Conservation (phyloP, 257 asterid species). For the Nicotiana knightiana region DNA sequence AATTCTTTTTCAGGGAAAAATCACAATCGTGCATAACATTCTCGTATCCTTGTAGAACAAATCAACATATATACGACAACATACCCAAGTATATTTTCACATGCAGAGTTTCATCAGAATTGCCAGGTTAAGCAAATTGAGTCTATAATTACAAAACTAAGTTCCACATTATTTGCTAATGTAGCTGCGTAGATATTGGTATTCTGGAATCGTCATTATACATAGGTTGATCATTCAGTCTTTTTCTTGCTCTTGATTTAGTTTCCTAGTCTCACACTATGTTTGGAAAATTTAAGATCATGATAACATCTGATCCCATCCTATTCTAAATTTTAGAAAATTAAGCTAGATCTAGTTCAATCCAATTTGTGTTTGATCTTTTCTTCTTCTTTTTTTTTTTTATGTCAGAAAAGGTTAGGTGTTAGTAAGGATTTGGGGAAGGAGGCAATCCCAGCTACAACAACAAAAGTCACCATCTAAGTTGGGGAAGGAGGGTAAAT, state of each 20-base stretch:
- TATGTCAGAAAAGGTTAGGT: too few relatives aligned
- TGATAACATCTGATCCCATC: neutral
- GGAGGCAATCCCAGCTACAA: neutral
- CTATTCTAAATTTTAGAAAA: neutral
- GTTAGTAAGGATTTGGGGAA: neutral
- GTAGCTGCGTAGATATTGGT: neutral
- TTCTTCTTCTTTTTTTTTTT: neutral
- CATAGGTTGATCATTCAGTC: neutral
- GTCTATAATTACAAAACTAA: neutral
- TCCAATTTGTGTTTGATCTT: neutral
- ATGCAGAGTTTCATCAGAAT: neutral
- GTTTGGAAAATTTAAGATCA: neutral
- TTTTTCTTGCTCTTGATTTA: neutral
- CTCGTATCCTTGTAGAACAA: neutral
- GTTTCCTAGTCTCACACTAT: neutral
- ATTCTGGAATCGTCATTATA: neutral
- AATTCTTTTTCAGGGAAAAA: neutral
- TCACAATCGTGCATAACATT: neutral
- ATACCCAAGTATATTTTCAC: too few relatives aligned
- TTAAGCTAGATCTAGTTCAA: neutral
- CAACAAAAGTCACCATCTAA: neutral
- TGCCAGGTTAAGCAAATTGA: neutral
- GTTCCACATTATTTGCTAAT: neutral
- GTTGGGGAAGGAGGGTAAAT: neutral
- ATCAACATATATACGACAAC: neutral